phyloP scores from a whole-genome alignment of 2,329 filamentous ascomycete species.

The Penicillium italicum region DNA sequence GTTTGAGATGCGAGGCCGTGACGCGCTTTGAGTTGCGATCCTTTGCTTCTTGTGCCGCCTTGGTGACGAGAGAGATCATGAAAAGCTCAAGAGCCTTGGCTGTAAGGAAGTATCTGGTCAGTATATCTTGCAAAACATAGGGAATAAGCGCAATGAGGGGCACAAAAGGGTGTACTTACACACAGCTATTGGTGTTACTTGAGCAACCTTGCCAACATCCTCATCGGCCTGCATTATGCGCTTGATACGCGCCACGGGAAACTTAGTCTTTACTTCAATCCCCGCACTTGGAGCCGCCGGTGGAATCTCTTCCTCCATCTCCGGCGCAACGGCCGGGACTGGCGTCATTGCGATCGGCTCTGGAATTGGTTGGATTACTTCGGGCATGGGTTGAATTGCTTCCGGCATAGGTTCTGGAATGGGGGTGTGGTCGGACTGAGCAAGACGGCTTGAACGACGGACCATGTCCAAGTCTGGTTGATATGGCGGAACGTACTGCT shows the following conservation, averaged over 20 bases:
- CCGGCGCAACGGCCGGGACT: constrained; percentile 13
- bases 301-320: background rate
- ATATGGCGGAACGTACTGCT: constrained; percentile 38
- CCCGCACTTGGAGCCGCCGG: constrained; percentile 44
- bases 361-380: background rate
- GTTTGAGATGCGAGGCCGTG: constrained; percentile 85
- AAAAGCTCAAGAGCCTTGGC: constrained; percentile 95
- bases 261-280: constrained; percentile 85
- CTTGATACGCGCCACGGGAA: constrained; percentile 96
- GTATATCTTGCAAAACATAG: constrained; percentile 6
- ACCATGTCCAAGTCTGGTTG: constrained; percentile 39
- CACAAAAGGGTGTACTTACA: constrained; percentile 46
- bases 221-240: constrained; percentile 99
- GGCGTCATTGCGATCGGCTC: constrained; percentile 23
- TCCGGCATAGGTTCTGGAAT: constrained; percentile 19
- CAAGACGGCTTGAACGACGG: constrained; percentile 40
- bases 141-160: background rate
- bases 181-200: constrained; percentile 94
- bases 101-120: constrained; percentile 31
- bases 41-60: constrained; percentile 78
- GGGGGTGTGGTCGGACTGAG: constrained; percentile 31
- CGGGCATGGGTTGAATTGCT: background rate
- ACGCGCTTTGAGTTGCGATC: constrained; percentile 84
- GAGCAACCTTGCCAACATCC: constrained; percentile 95
- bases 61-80: constrained; percentile 90